Evolutionary conservation across 1,284 basidiomycete species (phyloP), one percentile per base, ranked within the genome.

Genomic region (Moesziomyces antarcticus): DNA sequence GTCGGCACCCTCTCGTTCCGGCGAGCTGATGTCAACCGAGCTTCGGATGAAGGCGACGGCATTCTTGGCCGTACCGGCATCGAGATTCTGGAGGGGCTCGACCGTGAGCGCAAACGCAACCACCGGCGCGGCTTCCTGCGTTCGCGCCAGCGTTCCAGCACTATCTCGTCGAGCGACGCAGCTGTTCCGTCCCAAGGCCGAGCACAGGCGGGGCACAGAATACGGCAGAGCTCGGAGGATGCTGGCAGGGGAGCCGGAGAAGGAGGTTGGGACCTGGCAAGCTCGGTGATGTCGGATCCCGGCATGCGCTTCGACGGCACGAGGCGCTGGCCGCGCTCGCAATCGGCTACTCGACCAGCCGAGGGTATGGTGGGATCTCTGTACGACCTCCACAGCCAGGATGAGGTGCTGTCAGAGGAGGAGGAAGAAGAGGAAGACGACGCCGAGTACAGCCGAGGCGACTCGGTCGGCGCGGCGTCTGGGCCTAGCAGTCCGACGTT

Each of bases 71-170:
- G 58, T 7, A 73, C 66, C 3, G 78, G 78, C 27, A 80, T 80
- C 20, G 77, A 80, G 46, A 58, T 80, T n/a, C 52, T 80, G 9
- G 75, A 78, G 33, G 63, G 62, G 3, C 48, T 79, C 14, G 75
- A 79, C 51, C 55, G 58, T 20, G 45, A 74, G 43, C 55, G 75
- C 24, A 51, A 47, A 37, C 56, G 68, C 40, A 42, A 60, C 7
- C 35, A 42, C 33, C 53, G 54, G 40, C 20, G 59, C 14, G 45
- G 41, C 11, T 54, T 65, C 22, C 61, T 76, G 54, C 50, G 64
- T 5, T 21, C 42, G 3, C 62, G 75, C 5, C 58, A 43, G 42
- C 60, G 63, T 5, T 68, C 70, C 11, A 55, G 54, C 33, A 73
- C 65, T 8, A n/a, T 70, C 25, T 56, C 59, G 5, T 14, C 44